Base-by-base conservation (phyloP, 2,329 filamentous ascomycete species). In the Alternaria brassicicola region DNA sequence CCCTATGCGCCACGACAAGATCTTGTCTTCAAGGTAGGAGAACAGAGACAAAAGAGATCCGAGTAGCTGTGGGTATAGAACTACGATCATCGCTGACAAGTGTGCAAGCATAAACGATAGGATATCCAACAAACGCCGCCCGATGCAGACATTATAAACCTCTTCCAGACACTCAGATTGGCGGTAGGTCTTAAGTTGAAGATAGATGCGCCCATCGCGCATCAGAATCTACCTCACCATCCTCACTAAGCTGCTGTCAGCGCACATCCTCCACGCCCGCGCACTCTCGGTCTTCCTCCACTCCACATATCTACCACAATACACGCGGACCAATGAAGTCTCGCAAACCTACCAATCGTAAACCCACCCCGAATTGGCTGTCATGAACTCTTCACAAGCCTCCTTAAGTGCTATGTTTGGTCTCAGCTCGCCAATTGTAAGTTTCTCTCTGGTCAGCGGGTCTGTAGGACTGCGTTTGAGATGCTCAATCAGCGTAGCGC, bases 401-500 rank as follows among this genome's bases (percentile, higher is more conserved):
- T 91, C 85, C 75, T 89, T 92, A 57, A 98, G 81, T 1, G 85
- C 89, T 42, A 96, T 83, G 74, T 98, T 98, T 0, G 92, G 89
- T 39, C 93, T 83, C 52, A 98, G 77, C 42, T 97, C 92, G 1
- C 82, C 79, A 1, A 86, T 81, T 0, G 78, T 79, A 47, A 97
- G 82, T 0, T 89, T 87, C 62, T 93, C 89, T 39, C 94, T 84
- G 0, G 94, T 97, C 33, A 98, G 77, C 0, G 95, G 95, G 75
- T 99, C 95, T 13, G 86, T 90, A 0, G 84, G 83, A 31, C 86
- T 86, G 21, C 90, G 84, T 69, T 90, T 89, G 25, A 99, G 82
- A 73, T 97, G 93, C 77, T 96, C 92, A 71, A 93, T 83, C 60
- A 99, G 89, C 15, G 91, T 91, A 0, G 91, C 84, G 39, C 94